Base-by-base conservation (phyloP, 495 filamentous ascomycete species). In the Penicillium lividum region DNA sequence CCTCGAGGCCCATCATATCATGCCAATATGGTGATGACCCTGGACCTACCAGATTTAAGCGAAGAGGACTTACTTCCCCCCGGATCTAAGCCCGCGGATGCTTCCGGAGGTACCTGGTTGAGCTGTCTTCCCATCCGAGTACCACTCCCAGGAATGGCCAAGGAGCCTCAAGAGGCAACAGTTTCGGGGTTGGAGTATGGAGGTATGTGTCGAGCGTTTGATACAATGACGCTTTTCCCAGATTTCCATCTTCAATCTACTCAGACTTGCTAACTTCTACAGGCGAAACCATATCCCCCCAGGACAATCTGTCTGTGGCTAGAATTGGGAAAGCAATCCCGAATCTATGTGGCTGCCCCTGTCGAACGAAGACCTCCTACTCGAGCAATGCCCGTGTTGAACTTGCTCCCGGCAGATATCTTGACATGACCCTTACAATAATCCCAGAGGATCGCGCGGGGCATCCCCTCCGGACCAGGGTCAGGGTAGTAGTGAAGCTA, bases 401-500 rank as follows among this genome's bases (percentile, higher is more conserved):
- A 8, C 22, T 64, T 5, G 55, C 36, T 1, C 38, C 44, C 2
- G 58, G 54, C 2, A 42, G 40, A 18, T 25, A 15, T 4, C 16
- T 64, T 15, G 54, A 60, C 11, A 47, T 64, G 31, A 36, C 33
- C 5, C 28, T 68, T 7, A 58, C 55, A 29, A 45, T 65, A 18
- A 5, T 47, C 0, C 54, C 51, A 0, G 47, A 33, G 4, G 30
- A 42, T 11, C 49, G 48, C n/a, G 31, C 28, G 11, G 45, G 52
- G 7, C 54, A 60, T 31, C 33, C 51, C 0, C 59, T 69, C 2
- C 59, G 57, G 9, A 65, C 51, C 0, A 44, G 59, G 3, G 48
- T 69, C 0, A 47, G 58, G 27, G 43, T 69, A 1, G 44, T 69
- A 9, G 59, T 67, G 0, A 62, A 53, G 9, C 45, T 69, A 1